Evolutionary conservation across 179 eudicot species (phyloP).

Genomic region (Sideroxylon spinosum): DNA sequence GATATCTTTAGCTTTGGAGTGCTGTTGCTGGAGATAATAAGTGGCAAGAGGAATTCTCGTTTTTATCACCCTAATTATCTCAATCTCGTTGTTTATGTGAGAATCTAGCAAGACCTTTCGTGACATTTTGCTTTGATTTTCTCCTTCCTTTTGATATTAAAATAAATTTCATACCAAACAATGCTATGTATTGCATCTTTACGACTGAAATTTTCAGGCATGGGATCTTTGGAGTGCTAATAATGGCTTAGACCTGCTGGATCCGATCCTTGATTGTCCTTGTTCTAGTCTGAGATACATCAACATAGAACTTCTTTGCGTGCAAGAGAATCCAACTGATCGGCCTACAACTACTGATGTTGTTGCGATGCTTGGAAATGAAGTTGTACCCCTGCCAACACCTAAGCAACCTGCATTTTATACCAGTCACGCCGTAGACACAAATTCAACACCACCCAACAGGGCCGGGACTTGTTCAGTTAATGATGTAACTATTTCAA

Average conservation of each 20-base stretch:
- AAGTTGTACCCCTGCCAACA: constrained; percentile 1
- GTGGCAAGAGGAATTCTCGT: constrained; percentile 20
- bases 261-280: neutral
- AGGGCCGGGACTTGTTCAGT: constrained; percentile 6
- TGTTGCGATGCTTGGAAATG: constrained; percentile 14
- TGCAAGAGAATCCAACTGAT: constrained; percentile 16
- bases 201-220: constrained; percentile 10
- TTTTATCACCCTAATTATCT: constrained; percentile 11
- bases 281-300: constrained; percentile 13
- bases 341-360: constrained; percentile 17
- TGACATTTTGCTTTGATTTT: neutral
- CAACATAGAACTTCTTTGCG: constrained; percentile 18
- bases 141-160: neutral
- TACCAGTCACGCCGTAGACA: neutral
- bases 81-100: constrained; percentile 17
- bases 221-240: constrained; percentile 19
- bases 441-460: neutral
- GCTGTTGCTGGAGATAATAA: constrained; percentile 21
- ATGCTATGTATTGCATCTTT: too few species aligned
- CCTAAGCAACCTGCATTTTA: constrained; percentile 20
- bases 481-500: constrained; percentile 13
- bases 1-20: constrained; percentile 25
- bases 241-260: constrained; percentile 15
- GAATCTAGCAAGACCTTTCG: neutral
- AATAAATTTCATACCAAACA: too few species aligned